Conservation (phyloP, 2,329 filamentous ascomycete species). For the Passalora sequoiae region DNA sequence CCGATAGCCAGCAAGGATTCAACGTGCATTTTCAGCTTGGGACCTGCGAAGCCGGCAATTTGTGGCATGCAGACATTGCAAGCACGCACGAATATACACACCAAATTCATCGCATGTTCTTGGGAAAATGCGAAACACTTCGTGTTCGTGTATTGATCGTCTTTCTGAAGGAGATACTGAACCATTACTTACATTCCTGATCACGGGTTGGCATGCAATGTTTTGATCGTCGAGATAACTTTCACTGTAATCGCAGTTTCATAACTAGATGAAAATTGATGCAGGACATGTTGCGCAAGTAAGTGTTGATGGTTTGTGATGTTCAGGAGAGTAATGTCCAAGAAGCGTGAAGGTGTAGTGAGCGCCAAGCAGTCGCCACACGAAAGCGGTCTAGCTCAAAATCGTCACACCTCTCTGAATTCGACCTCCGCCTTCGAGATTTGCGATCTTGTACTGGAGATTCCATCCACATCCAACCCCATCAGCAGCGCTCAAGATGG, state of each 20-base stretch:
- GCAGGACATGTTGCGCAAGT: neutral
- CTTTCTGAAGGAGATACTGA: conserved; percentile 11
- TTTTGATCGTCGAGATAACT: neutral
- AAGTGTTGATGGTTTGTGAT: neutral
- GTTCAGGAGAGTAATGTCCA: neutral
- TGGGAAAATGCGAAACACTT: neutral
- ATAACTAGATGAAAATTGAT: no score
- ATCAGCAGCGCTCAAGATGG: conserved; percentile 8
- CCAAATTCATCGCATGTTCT: neutral
- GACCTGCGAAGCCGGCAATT: neutral
- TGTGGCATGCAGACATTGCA: neutral
- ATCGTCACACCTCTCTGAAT: neutral
- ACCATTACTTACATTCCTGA: conserved; percentile 4
- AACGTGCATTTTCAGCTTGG: no score
- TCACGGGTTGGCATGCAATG: neutral
- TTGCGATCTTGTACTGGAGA: neutral
- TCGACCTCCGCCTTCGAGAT: no score
- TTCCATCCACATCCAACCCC: conserved; percentile 15
- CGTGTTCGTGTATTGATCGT: neutral
- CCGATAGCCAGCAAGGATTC: no score
- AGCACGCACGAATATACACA: no score
- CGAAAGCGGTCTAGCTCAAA: neutral
- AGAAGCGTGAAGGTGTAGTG: neutral
- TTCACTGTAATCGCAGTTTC: conserved; percentile 4
- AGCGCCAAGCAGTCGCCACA: no score